These are phyloP conservation scores for Talaromyces funiculosus DNA, from an alignment of 2,329 filamentous ascomycete species.

Conservation along the genomic window DNA sequence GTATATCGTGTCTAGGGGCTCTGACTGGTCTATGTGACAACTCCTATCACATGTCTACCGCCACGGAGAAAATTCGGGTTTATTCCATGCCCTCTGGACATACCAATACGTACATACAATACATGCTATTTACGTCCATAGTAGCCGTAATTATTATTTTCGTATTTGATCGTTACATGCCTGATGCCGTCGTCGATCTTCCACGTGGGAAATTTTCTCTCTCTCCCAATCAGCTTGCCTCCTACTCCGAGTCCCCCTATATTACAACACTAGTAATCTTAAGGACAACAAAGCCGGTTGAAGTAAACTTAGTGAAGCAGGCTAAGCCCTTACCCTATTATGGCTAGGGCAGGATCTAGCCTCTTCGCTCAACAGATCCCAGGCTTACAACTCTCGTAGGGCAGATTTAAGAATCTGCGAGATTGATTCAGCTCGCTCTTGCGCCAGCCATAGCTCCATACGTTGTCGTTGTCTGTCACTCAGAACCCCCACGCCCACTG, in stretches of 20 bases:
- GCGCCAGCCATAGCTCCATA: slow-evolving; percentile 31
- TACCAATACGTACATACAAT: neutral
- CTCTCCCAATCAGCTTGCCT: neutral
- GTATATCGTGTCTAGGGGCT: neutral
- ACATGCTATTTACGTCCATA: no score
- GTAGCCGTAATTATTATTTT: neutral
- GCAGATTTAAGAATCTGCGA: slow-evolving; percentile 31
- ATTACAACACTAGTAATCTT: neutral
- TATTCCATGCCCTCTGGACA: neutral
- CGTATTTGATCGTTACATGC: neutral
- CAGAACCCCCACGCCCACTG: slow-evolving; percentile 13
- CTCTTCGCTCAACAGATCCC: neutral
- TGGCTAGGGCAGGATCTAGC: neutral
- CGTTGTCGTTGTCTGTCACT: slow-evolving; percentile 19
- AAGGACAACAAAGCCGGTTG: neutral
- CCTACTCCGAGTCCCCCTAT: slow-evolving; percentile 9
- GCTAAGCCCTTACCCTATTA: neutral
- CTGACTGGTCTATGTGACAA: neutral
- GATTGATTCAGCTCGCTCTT: slow-evolving; percentile 37
- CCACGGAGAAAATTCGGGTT: neutral
- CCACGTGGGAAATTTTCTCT: slow-evolving; percentile 14
- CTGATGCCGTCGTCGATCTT: slow-evolving; percentile 14
- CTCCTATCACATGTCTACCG: neutral
- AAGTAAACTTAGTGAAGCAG: neutral
- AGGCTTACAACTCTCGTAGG: slow-evolving; percentile 17